These are phyloP conservation scores for Fusarium palustre DNA, from an alignment of 2,329 filamentous ascomycete genomes.

Conservation along the genomic window DNA sequence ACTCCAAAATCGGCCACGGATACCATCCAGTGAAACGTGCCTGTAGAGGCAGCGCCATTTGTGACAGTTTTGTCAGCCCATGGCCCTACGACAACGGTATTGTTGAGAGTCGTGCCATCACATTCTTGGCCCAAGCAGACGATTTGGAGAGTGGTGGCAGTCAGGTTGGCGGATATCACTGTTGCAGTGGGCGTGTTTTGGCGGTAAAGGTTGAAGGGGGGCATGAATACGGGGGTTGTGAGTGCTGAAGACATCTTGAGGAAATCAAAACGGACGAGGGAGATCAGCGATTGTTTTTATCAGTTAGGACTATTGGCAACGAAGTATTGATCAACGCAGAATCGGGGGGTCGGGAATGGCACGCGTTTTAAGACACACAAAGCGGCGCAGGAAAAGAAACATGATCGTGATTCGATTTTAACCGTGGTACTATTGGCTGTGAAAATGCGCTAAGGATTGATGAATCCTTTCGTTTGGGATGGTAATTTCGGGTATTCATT, in stretches of 20 bases:
- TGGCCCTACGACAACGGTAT: constrained; percentile 13
- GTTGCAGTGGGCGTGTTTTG: background rate
- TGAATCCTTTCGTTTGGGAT: background rate
- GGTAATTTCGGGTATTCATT: background rate
- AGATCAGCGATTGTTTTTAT: background rate
- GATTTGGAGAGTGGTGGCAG: constrained; percentile 3
- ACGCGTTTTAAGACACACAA: background rate
- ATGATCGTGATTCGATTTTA: background rate
- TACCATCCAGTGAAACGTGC: constrained; percentile 18
- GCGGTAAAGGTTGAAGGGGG: background rate
- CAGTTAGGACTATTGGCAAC: too few relatives aligned
- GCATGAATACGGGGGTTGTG: constrained; percentile 6
- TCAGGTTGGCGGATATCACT: constrained; percentile 4
- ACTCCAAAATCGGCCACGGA: background rate
- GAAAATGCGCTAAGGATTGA: background rate
- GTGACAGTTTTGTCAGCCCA: constrained; percentile 14
- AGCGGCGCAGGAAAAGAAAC: background rate
- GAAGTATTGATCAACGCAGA: too few relatives aligned
- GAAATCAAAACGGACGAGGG: background rate
- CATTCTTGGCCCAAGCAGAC: background rate
- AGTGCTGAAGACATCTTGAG: background rate
- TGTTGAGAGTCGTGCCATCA: background rate
- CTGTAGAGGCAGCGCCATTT: constrained; percentile 1
- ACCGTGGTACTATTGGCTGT: background rate
- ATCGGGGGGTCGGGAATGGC: background rate